A percentile compares a stretch with the other conserved stretches of the same genome.
Conservation (phyloP, 164 flowering plant genomes). For the Chimonanthus praecox region DNA sequence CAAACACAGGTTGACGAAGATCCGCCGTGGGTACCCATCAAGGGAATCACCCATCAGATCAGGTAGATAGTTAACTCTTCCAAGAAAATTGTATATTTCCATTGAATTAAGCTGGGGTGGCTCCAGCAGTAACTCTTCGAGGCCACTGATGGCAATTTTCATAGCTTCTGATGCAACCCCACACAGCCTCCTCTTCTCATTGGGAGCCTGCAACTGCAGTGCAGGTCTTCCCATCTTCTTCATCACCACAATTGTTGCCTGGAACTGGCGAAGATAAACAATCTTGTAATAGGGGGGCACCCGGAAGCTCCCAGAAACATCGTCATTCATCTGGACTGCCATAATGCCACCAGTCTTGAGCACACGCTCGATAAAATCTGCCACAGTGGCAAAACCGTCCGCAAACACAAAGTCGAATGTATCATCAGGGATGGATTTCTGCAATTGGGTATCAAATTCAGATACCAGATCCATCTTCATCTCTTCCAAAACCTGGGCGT, state of each 20-base stretch:
- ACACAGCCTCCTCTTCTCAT: slow-evolving; percentile 24
- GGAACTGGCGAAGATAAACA: slow-evolving; percentile 44
- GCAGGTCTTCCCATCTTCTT: slow-evolving; percentile 22
- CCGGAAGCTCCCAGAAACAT: slow-evolving; percentile 15
- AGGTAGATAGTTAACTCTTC: slow-evolving; percentile 55
- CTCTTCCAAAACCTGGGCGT: slow-evolving; percentile 11
- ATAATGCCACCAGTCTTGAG: slow-evolving; percentile 51
- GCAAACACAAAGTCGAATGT: slow-evolving; percentile 39
- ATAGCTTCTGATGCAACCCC: slow-evolving; percentile 31
- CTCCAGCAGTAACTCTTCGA: slow-evolving; percentile 75
- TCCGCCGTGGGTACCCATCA: slow-evolving; percentile 51
- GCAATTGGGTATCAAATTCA: slow-evolving; percentile 21
- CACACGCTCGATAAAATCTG: slow-evolving; percentile 33
- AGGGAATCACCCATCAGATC: slow-evolving; percentile 59
- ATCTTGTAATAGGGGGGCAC: slow-evolving; percentile 44
- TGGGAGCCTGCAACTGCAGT: neutral
- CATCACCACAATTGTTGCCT: slow-evolving; percentile 43
- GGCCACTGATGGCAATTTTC: slow-evolving; percentile 46
- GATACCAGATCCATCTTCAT: slow-evolving; percentile 23
- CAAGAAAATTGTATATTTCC: slow-evolving; percentile 30
- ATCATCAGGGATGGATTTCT: slow-evolving; percentile 25
- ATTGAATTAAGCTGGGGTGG: slow-evolving; percentile 50
- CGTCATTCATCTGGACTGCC: slow-evolving; percentile 25
- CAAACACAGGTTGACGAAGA: slow-evolving; percentile 54
- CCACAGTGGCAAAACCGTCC: neutral